Evolutionary conservation across 768 basidiomycete species (phyloP).

Genomic region (Boletus rubescentipes): DNA sequence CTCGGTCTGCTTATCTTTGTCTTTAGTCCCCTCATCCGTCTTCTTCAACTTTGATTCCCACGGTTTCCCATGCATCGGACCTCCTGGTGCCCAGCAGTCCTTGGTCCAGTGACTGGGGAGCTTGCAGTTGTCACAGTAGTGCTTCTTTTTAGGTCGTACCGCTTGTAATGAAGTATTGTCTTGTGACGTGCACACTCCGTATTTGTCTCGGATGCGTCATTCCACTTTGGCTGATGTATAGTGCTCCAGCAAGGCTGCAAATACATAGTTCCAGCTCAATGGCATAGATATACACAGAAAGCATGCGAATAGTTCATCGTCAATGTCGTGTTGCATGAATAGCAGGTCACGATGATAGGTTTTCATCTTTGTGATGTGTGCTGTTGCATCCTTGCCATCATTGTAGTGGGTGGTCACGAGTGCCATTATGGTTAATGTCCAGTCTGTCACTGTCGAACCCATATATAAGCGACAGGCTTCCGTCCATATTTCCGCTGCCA

Average conservation of each 20-base stretch:
- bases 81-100: background rate
- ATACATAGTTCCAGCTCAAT: conserved; percentile 12
- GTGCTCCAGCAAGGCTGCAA: conserved; percentile 5
- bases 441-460: too few relatives aligned
- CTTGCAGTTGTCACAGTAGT: background rate
- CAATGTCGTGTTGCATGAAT: too few relatives aligned
- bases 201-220: background rate
- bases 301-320: conserved; percentile 3
- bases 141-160: too few relatives aligned
- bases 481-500: too few relatives aligned
- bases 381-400: too few relatives aligned
- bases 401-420: too few relatives aligned
- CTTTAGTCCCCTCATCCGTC: too few relatives aligned
- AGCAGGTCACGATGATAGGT: too few relatives aligned
- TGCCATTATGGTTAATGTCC: too few relatives aligned
- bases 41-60: background rate
- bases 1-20: background rate
- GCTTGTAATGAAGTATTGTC: too few relatives aligned
- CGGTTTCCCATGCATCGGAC: background rate
- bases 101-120: background rate
- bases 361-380: too few relatives aligned
- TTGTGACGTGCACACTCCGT: background rate
- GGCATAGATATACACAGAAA: conserved; percentile 20
- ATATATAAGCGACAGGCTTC: too few relatives aligned
- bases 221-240: conserved; percentile 14